Conservation (phyloP, 805 yeast genomes). For the Candida montana region DNA sequence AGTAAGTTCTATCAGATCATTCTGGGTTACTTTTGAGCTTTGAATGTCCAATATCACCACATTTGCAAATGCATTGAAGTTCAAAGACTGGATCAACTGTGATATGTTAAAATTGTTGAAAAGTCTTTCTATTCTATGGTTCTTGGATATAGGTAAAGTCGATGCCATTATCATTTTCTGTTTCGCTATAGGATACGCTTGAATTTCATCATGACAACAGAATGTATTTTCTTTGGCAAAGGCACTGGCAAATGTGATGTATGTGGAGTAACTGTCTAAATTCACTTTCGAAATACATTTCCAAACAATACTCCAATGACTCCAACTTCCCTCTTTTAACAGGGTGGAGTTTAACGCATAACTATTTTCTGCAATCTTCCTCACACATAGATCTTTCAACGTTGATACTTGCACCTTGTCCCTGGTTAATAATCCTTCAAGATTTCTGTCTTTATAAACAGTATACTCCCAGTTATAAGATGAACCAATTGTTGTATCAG, state of each 20-base stretch:
- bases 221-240: conserved; percentile 17
- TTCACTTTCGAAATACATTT: conserved; percentile 23
- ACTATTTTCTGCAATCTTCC: conserved; percentile 24
- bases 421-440: no score
- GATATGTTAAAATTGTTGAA: conserved; percentile 22
- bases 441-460: conserved; percentile 1
- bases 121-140: conserved; percentile 32
- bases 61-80: conserved; percentile 12
- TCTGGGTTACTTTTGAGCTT: conserved; percentile 9
- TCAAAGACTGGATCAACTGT: conserved; percentile 12
- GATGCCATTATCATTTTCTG: conserved; percentile 14
- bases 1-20: conserved; percentile 17
- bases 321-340: conserved; percentile 21
- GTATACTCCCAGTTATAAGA: conserved; percentile 17
- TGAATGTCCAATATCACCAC: conserved; percentile 17
- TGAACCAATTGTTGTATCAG: conserved; percentile 14
- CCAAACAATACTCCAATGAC: conserved; percentile 32
- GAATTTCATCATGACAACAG: conserved; percentile 15
- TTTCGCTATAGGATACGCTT: conserved; percentile 11
- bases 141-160: conserved; percentile 15
- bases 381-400: conserved; percentile 23
- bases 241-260: conserved; percentile 24
- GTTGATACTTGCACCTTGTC: conserved; percentile 15
- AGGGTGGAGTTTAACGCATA: conserved; percentile 18
- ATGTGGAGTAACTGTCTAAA: conserved; percentile 27